Conservation (phyloP, 2,329 filamentous ascomycete species). For the Nothophaeocryptopus gaeumannii region DNA sequence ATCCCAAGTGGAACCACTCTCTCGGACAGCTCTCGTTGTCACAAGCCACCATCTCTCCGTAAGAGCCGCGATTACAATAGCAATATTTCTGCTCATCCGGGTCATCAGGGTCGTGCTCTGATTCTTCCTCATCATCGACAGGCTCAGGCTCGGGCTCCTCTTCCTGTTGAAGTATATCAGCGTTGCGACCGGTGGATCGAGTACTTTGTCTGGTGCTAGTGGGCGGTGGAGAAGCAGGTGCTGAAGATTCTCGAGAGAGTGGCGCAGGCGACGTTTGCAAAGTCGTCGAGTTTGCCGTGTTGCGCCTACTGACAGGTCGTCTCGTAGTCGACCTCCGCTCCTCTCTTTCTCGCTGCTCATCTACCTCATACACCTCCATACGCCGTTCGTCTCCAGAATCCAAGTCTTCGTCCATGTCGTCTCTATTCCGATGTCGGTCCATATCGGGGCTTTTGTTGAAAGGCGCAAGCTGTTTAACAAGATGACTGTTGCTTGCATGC, state of each 20-base stretch:
- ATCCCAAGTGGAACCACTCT: conserved; percentile 67
- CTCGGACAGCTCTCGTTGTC: conserved; percentile 63
- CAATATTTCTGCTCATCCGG: conserved; percentile 61
- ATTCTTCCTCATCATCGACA: conserved; percentile 31
- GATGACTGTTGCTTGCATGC: conserved; percentile 34
- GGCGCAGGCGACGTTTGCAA: conserved; percentile 21
- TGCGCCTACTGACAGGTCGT: conserved; percentile 19
- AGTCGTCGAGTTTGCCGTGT: conserved; percentile 18
- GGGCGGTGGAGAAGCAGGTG: conserved; percentile 18
- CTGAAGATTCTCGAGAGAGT: conserved; percentile 19
- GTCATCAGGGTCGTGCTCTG: conserved; percentile 43
- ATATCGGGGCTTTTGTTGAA: conserved; percentile 38
- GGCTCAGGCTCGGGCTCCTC: conserved; percentile 10
- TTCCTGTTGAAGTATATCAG: conserved; percentile 6
- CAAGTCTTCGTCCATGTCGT: conserved; percentile 31
- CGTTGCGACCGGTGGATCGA: conserved; percentile 12
- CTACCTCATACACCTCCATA: conserved; percentile 9
- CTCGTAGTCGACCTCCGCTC: conserved; percentile 16
- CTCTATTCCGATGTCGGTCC: conserved; percentile 30
- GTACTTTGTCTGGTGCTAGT: conserved; percentile 18
- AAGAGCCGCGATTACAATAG: conserved; percentile 63
- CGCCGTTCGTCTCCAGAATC: conserved; percentile 6
- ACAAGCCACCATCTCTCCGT: conserved; percentile 66
- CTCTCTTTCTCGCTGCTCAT: conserved; percentile 14
- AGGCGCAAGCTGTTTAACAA: conserved; percentile 39